phyloP scores from a whole-genome alignment of 176 grass and related monocot species.

The Bolboschoenus planiculmis region DNA sequence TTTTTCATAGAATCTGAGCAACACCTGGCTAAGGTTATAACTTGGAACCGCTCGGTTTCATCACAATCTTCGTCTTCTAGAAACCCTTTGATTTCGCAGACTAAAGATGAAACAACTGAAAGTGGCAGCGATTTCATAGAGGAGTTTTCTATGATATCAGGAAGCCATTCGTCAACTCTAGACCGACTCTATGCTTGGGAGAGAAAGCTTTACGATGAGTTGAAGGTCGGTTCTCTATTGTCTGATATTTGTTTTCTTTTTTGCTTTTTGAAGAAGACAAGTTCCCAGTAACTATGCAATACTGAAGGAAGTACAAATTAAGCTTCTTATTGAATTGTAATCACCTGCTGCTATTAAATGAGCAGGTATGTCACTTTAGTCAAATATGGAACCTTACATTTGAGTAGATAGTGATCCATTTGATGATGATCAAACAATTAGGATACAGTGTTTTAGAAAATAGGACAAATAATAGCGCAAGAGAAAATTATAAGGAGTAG shows the following conservation, averaged over 20 bases:
- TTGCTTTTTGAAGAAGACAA: not conserved
- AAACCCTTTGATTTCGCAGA: conserved; percentile 27
- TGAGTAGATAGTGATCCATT: not conserved
- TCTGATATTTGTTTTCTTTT: not conserved
- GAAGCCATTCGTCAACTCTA: conserved; percentile 68
- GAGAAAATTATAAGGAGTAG: not conserved
- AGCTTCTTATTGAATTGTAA: not conserved
- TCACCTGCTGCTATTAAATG: not conserved
- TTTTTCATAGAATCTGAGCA: conserved; percentile 35
- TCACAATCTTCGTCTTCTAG: conserved; percentile 45
- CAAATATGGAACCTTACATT: not conserved
- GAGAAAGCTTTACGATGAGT: conserved; percentile 55
- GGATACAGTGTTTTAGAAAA: not conserved
- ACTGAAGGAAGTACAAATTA: not conserved
- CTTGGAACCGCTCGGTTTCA: conserved; percentile 53
- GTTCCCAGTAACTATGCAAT: not conserved
- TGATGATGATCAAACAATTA: not conserved
- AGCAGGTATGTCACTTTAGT: not conserved
- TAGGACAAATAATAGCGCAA: not conserved
- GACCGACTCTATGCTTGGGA: conserved; percentile 70
- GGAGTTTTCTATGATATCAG: conserved; percentile 63
- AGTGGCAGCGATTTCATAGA: conserved; percentile 42
- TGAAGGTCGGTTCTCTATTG: conserved; percentile 39
- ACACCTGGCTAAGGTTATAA: conserved; percentile 36
- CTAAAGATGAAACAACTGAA: conserved; percentile 36